Evolutionary conservation across 2,329 filamentous ascomycete genomes (phyloP).

Genomic region (Arthrobotrys musiformis): DNA sequence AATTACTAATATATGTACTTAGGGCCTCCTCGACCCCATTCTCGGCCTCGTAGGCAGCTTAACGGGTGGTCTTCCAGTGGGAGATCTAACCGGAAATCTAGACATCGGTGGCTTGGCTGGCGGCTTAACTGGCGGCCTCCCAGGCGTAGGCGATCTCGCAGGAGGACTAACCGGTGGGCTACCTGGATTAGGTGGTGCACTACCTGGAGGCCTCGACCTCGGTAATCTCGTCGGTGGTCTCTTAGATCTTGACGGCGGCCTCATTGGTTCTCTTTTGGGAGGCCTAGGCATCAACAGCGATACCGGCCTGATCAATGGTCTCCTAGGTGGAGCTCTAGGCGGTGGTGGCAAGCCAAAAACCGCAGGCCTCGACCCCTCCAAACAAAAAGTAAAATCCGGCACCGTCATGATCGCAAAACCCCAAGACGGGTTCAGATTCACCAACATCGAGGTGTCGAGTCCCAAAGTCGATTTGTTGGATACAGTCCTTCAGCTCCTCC

Average conservation of each 20-base stretch:
- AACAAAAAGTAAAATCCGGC: constrained; percentile 27
- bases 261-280: constrained; percentile 32
- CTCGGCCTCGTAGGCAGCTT: constrained; percentile 26
- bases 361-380: constrained; percentile 19
- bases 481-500: constrained; percentile 25
- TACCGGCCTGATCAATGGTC: constrained; percentile 26
- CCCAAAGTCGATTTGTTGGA: constrained; percentile 23
- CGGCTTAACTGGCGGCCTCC: neutral
- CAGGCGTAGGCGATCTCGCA: neutral
- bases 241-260: constrained; percentile 13
- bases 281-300: constrained; percentile 1
- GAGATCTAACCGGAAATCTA: neutral
- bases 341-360: neutral
- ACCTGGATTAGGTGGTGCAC: neutral
- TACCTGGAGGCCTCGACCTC: constrained; percentile 6
- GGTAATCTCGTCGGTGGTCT: constrained; percentile 11
- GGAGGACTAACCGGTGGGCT: neutral
- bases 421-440: constrained; percentile 32
- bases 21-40: constrained; percentile 28
- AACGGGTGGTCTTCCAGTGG: neutral
- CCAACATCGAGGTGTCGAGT: constrained; percentile 35
- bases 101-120: neutral
- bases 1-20: neutral
- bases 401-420: constrained; percentile 9
- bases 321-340: constrained; percentile 36